phyloP scores from a whole-genome alignment of 2,329 filamentous ascomycete genomes.

The Penicillium sp. region DNA sequence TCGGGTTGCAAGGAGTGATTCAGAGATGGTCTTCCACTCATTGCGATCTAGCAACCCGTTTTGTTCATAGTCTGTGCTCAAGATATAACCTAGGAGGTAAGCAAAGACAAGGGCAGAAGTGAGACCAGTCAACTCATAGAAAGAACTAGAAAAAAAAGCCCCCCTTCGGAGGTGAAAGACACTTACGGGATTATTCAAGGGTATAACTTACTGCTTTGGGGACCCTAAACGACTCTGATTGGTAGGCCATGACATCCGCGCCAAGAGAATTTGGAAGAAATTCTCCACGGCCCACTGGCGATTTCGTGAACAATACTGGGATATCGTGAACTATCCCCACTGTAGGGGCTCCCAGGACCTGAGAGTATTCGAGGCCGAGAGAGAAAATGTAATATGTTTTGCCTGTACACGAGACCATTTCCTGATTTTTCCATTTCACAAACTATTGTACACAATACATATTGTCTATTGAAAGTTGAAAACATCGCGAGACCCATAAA shows the following conservation, averaged over 20 bases:
- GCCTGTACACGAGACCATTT: too few relatives aligned
- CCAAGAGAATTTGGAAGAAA: not conserved
- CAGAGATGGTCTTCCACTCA: slow-evolving; percentile 3
- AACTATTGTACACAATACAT: not conserved
- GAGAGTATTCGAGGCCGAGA: too few relatives aligned
- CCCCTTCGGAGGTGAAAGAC: not conserved
- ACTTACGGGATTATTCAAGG: not conserved
- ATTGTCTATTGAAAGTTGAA: not conserved
- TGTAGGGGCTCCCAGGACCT: too few relatives aligned
- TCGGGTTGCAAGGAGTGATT: not conserved
- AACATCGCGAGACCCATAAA: not conserved
- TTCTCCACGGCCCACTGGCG: not conserved
- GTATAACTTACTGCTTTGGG: not conserved
- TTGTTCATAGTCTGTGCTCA: not conserved
- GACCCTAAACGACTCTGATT: not conserved
- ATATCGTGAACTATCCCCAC: too few relatives aligned
- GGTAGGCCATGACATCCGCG: not conserved
- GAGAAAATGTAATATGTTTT: too few relatives aligned
- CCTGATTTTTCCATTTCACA: too few relatives aligned
- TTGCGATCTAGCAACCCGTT: slow-evolving; percentile 4
- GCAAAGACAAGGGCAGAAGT: not conserved
- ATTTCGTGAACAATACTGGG: not conserved
- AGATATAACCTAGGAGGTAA: not conserved
- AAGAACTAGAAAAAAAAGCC: not conserved
- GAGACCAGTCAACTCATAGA: not conserved